Evolutionary conservation across 2,329 filamentous ascomycete species (phyloP), one percentile per base, ranked within the genome.

Genomic region (Zalaria sp.): DNA sequence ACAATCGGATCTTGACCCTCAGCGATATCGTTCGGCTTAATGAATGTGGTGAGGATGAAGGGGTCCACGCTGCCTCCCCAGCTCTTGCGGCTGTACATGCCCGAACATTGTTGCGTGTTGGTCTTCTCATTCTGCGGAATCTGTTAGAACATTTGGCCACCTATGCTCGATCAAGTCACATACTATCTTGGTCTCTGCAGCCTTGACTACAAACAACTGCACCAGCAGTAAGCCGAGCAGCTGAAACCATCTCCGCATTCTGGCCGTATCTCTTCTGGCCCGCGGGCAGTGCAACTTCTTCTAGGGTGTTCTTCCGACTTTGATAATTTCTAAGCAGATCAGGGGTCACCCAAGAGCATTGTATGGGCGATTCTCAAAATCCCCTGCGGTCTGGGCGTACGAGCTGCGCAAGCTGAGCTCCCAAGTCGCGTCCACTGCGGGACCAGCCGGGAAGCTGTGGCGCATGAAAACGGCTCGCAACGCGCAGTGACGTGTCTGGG

Each of bases 51-150:
- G 51, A 82, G 72, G 59, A 96, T 94, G 65, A 86, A 93, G 18
- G 89, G 89, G 52, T 95, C 85, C 46, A 86, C 75, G 31, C 77
- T 75, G 45, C 89, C 89, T 53, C 86, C 86, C 89, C 89, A 96
- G 39, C 81, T 74, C 55, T 78, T 83, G 58, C 77, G 80, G 65
- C 83, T 88, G 68, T 95, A 96, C 88, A 96, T 95, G 66, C 89
- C 86, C 68, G 71, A 68, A 67, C 89, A 95, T 75, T 81, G 76
- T 66, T 94, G 83, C 56, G 78, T 72, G 56, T 89, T 83, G 73
- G 40, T 83, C 76, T 42, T 78, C 76, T 85, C 81, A 84, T 93
- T 46, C 29, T 46, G 34, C 5, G 6, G 3, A n/a, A 26, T n/a
- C 6, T n/a, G 29, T 44, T 25, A 44, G 43, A 37, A 32, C 29